phyloP scores from a whole-genome alignment of 2,329 filamentous ascomycete species.

The Penicillium sp. region DNA sequence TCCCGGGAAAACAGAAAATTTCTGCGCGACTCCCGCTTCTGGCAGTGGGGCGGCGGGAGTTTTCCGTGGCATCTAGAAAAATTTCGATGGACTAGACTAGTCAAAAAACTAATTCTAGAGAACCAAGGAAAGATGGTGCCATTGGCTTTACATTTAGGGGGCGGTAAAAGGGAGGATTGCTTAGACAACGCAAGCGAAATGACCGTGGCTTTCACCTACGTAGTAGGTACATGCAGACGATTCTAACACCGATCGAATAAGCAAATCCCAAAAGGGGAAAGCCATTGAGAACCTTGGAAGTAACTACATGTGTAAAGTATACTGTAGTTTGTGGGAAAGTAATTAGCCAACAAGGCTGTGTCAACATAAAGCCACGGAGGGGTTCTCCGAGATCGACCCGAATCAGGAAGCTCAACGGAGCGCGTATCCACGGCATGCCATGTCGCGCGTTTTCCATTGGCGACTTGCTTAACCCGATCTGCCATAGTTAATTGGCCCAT shows the following conservation, averaged over 20 bases:
- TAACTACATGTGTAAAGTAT: neutral
- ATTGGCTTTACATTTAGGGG: neutral
- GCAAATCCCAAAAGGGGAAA: neutral
- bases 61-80: constrained; percentile 7
- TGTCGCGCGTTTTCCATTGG: constrained; percentile 4
- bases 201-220: neutral
- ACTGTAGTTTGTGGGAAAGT: neutral
- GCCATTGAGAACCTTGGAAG: neutral
- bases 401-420: constrained; percentile 25
- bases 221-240: neutral
- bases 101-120: neutral
- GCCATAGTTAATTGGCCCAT: neutral
- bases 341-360: neutral
- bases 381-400: constrained; percentile 22
- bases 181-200: neutral
- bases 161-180: neutral
- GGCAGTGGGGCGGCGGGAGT: constrained; percentile 5
- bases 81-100: neutral
- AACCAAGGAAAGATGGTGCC: neutral
- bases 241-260: neutral
- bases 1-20: constrained; percentile 20
- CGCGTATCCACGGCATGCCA: constrained; percentile 14
- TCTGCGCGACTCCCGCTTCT: constrained; percentile 16
- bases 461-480: neutral
- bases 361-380: constrained; percentile 10